Evolutionary conservation across 805 yeast genomes (phyloP), one percentile per base, ranked within the genome.

Genomic region (Starmerella roubikii): DNA sequence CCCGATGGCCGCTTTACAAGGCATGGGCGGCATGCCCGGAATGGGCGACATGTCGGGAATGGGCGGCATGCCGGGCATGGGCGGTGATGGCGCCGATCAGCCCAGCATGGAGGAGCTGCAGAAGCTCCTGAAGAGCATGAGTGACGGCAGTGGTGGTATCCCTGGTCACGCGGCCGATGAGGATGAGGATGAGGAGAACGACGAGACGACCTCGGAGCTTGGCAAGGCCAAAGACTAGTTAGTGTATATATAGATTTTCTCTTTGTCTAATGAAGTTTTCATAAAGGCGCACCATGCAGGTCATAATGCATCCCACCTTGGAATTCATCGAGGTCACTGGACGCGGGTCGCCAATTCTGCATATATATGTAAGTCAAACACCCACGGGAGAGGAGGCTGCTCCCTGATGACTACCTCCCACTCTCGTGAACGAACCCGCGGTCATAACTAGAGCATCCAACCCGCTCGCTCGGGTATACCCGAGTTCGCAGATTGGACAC

Each of bases 11-110:
- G 66, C 60, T 24, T 46, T 56, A 45, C 59, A 54, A 17, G 67
- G 59, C 41, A 50, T 55, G 46, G 50, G 56, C 34, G 72, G 69
- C 36, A 61, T 56, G 17, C 58, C 54, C 32, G 63, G 60, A 27
- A 49, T 45, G 27, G 62, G 58, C 24, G 30, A 15, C 12, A 18
- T 7, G n/a, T 6, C 15, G 13, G 20, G 15, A 5, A 23, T 32
- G 27, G 24, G 24, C 6, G 9, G 22, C 32, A 37, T 37, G 40
- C 25, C 16, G 23, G 38, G 38, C 21, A 27, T 35, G 30, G 38
- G 37, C 16, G 39, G 33, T 9, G 30, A 21, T 11, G 23, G 12
- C 19, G 7, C 7, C 8, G 32, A 9, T 16, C 24, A 19, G n/a
- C 31, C 31, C 9, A 16, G 19, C 32, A 36, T 36, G 39, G 24